These are phyloP conservation scores for Grammothele lineata DNA, from an alignment of 768 basidiomycete species.

Conservation along the genomic window DNA sequence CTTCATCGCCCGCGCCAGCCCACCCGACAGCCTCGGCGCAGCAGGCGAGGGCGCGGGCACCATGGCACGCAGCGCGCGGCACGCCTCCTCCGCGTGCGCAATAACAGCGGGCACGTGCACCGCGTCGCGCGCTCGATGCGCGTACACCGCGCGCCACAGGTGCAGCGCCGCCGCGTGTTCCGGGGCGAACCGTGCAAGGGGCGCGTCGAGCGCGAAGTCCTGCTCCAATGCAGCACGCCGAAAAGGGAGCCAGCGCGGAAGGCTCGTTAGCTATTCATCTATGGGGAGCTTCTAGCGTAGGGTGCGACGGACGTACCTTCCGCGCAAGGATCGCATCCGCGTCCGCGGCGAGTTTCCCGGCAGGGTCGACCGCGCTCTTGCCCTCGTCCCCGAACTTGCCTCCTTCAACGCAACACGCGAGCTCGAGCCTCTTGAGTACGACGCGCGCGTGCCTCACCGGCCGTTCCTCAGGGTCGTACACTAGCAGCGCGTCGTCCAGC, in stretches of 20 bases:
- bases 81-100: slow-evolving; percentile 51
- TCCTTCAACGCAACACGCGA: slow-evolving; percentile 37
- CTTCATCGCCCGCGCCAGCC: slow-evolving; percentile 4
- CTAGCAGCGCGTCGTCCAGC: slow-evolving; percentile 42
- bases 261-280: no score
- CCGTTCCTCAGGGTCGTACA: slow-evolving; percentile 45
- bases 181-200: slow-evolving; percentile 24
- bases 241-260: not conserved
- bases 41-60: slow-evolving; percentile 16
- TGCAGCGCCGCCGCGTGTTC: slow-evolving; percentile 56
- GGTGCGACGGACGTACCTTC: slow-evolving; percentile 42
- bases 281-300: no score
- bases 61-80: slow-evolving; percentile 39
- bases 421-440: slow-evolving; percentile 50
- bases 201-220: slow-evolving; percentile 27
- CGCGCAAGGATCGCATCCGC: slow-evolving; percentile 36
- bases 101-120: slow-evolving; percentile 44
- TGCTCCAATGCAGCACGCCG: slow-evolving; percentile 8
- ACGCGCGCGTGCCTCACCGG: slow-evolving; percentile 59
- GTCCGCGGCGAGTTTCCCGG: slow-evolving; percentile 38
- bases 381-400: no score
- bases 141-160: slow-evolving; percentile 68
- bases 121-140: slow-evolving; percentile 48
- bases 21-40: slow-evolving; percentile 6
- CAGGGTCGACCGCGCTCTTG: no score